These are phyloP conservation scores for Ceratobasidium sp. DNA, from an alignment of 1,284 basidiomycete species.

Conservation along the genomic window DNA sequence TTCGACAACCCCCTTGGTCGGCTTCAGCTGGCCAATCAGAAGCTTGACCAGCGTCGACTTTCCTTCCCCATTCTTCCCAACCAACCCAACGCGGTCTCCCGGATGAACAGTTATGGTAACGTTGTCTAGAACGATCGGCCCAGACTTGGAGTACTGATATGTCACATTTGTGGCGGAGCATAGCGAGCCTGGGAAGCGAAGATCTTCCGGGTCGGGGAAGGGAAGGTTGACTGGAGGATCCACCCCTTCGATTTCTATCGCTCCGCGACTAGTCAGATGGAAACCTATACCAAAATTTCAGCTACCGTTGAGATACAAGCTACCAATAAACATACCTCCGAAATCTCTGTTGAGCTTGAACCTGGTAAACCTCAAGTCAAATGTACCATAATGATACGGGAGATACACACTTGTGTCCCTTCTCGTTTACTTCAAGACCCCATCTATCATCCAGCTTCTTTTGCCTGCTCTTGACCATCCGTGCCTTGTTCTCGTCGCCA, in stretches of 20 bases:
- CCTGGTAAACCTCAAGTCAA: slow-evolving; percentile 45
- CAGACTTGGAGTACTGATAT: slow-evolving; percentile 53
- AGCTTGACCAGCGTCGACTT: slow-evolving; percentile 65
- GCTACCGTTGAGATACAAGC: no score
- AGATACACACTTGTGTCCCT: slow-evolving; percentile 48
- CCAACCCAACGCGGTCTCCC: slow-evolving; percentile 63
- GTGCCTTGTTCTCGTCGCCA: slow-evolving; percentile 68
- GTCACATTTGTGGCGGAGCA: slow-evolving; percentile 60
- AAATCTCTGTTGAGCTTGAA: slow-evolving; percentile 74
- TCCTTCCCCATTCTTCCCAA: slow-evolving; percentile 63
- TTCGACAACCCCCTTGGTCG: slow-evolving; percentile 62
- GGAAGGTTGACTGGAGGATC: slow-evolving; percentile 59
- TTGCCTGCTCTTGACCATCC: slow-evolving; percentile 65
- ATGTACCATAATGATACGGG: slow-evolving; percentile 44
- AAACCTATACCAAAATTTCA: slow-evolving; percentile 49
- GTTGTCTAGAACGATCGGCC: slow-evolving; percentile 56
- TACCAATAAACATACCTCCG: slow-evolving; percentile 46
- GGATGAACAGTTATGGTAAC: slow-evolving; percentile 65
- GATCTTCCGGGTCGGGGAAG: slow-evolving; percentile 58
- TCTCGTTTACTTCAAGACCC: slow-evolving; percentile 60
- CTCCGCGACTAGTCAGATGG: slow-evolving; percentile 55
- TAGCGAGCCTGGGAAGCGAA: slow-evolving; percentile 62
- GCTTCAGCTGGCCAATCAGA: slow-evolving; percentile 60
- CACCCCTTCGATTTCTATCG: slow-evolving; percentile 58
- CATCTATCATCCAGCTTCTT: slow-evolving; percentile 69